These are phyloP conservation scores for Pythium guiyangense DNA, from an alignment of 352 stramenopile genomes.

Conservation along the genomic window DNA sequence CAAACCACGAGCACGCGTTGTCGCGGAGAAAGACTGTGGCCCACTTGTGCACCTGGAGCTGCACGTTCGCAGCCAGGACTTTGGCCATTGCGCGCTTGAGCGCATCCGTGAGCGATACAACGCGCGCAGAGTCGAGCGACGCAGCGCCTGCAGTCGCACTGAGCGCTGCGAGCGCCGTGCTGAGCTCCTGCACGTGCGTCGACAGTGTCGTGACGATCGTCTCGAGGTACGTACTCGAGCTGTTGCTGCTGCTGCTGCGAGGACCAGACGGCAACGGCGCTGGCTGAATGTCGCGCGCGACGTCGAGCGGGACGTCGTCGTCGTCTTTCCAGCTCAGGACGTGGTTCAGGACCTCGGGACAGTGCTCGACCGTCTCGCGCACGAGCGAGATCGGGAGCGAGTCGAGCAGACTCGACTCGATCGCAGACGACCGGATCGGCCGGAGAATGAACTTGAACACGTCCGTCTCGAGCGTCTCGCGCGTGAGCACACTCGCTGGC, in stretches of 20 bases:
- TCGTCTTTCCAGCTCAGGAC: constrained; percentile 75
- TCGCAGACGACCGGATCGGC: constrained; percentile 70
- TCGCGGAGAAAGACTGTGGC: constrained; percentile 54
- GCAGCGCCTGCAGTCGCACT: background rate
- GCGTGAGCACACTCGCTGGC: constrained; percentile 26
- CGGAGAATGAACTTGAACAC: constrained; percentile 79
- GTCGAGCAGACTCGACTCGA: constrained; percentile 74
- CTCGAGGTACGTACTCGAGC: constrained; percentile 21
- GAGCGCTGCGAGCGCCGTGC: constrained; percentile 18
- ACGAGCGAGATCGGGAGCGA: constrained; percentile 71
- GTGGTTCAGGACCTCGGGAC: constrained; percentile 72
- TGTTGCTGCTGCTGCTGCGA: too few species aligned
- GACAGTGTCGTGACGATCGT: constrained; percentile 23
- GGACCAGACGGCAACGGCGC: constrained; percentile 5
- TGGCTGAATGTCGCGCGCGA: constrained; percentile 31
- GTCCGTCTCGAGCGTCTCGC: constrained; percentile 49
- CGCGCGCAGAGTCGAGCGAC: background rate
- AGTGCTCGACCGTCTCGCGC: constrained; percentile 72
- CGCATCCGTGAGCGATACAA: constrained; percentile 46
- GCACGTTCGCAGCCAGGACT: constrained; percentile 51
- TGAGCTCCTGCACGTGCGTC: constrained; percentile 19
- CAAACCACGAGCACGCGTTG: constrained; percentile 59
- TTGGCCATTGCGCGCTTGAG: constrained; percentile 46
- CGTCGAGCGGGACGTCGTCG: constrained; percentile 43
- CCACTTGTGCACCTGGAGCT: constrained; percentile 79